A percentile compares a stretch with the other conserved stretches of the same genome.
Conservation (phyloP, 805 yeast species). For the Candida koratica region DNA sequence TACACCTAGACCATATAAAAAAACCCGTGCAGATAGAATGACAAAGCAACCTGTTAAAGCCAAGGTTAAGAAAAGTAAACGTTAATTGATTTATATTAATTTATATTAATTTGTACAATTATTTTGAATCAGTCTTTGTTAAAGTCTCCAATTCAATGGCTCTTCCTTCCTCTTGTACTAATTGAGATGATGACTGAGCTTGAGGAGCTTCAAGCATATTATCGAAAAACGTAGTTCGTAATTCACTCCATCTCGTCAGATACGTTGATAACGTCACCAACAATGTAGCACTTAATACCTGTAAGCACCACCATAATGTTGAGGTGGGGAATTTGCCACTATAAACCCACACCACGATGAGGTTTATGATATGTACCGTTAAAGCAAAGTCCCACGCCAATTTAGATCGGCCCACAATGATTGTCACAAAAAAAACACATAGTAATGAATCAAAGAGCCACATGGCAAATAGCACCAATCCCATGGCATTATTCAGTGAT, state of each 20-base stretch:
- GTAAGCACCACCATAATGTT: constrained; percentile 82
- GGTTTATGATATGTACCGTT: constrained; percentile 82
- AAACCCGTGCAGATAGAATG: constrained; percentile 70
- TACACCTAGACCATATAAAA: constrained; percentile 60
- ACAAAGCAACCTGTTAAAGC: constrained; percentile 31
- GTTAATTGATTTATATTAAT: background rate
- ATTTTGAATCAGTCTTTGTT: constrained; percentile 2
- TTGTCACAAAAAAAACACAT: constrained; percentile 77
- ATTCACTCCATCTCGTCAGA: constrained; percentile 87
- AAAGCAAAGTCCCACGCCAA: constrained; percentile 95
- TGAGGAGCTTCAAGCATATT: constrained; percentile 53
- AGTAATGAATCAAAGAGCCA: constrained; percentile 85
- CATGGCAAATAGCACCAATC: constrained; percentile 64
- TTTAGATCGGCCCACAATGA: constrained; percentile 88
- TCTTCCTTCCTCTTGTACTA: constrained; percentile 10
- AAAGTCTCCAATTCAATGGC: constrained; percentile 13
- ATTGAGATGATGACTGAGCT: constrained; percentile 28
- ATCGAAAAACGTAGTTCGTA: constrained; percentile 85
- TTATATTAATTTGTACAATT: too few relatives aligned
- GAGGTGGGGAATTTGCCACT: constrained; percentile 66
- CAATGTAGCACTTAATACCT: constrained; percentile 59
- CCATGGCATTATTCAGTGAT: constrained; percentile 71
- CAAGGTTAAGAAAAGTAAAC: constrained; percentile 4
- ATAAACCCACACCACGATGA: constrained; percentile 63
- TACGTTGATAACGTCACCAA: constrained; percentile 83